Conservation (phyloP, 352 stramenopile genomes). For the Elongisporangium undulatum region DNA sequence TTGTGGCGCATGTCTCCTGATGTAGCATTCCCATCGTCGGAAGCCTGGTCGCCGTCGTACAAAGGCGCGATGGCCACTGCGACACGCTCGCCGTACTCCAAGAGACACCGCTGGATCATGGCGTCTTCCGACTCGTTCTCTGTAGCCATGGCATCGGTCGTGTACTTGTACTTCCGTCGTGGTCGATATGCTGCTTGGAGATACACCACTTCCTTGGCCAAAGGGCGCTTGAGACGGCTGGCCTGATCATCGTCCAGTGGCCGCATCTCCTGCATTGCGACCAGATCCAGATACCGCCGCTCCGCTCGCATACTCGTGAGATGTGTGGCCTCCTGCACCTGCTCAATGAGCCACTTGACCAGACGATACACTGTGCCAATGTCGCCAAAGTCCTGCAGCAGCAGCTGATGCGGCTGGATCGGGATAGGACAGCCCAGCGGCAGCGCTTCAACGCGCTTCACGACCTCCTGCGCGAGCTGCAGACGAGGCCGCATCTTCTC, state of each 20-base stretch:
- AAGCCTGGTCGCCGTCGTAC: constrained; percentile 4
- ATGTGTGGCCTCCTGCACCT: constrained; percentile 23
- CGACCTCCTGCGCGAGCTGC: constrained; percentile 58
- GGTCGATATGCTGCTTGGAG: constrained; percentile 35
- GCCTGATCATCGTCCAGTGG: constrained; percentile 3
- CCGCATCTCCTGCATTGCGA: neutral
- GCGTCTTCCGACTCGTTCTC: constrained; percentile 52
- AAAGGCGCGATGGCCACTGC: constrained; percentile 7
- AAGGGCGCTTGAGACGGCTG: neutral
- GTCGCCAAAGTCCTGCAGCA: constrained; percentile 77
- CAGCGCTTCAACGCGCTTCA: constrained; percentile 37
- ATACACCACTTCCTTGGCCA: constrained; percentile 43
- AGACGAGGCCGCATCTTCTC: constrained; percentile 64
- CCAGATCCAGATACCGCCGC: constrained; percentile 27
- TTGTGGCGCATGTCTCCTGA: neutral
- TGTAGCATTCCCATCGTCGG: constrained; percentile 6
- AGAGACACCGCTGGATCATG: constrained; percentile 70
- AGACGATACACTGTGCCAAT: constrained; percentile 49
- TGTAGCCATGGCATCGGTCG: constrained; percentile 5
- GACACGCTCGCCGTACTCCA: constrained; percentile 77
- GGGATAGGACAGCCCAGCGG: constrained; percentile 17
- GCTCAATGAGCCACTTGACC: constrained; percentile 49
- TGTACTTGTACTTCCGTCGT: constrained; percentile 39
- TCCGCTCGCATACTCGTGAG: constrained; percentile 26
- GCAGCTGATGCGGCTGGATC: constrained; percentile 67